Percentiles rank a stretch among this genome's conserved stretches.
These are phyloP conservation scores for Talaromyces trachyspermus DNA, from an alignment of 495 filamentous ascomycete species.

Conservation along the genomic window DNA sequence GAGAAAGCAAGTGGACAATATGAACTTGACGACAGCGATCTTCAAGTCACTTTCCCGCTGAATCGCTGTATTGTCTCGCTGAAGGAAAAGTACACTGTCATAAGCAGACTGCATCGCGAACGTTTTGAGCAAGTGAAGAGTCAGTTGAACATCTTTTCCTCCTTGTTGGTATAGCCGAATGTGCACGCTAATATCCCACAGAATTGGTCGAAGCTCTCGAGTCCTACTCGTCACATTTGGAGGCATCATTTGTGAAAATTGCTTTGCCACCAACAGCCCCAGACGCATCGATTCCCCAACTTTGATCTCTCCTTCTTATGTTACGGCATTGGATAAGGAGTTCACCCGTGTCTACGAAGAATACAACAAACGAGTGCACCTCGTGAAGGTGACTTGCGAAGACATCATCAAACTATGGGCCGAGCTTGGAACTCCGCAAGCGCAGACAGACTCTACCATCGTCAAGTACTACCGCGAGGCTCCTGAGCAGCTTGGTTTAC, in stretches of 20 bases:
- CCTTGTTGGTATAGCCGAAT: conserved; percentile 10
- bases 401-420: conserved; percentile 93
- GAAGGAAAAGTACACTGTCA: conserved; percentile 74
- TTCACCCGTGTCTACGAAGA: conserved; percentile 93
- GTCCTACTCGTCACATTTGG: conserved; percentile 90
- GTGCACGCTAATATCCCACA: conserved; percentile 32
- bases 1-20: conserved; percentile 54
- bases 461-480: conserved; percentile 82
- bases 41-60: conserved; percentile 74
- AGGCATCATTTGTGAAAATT: conserved; percentile 74
- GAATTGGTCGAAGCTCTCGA: conserved; percentile 89
- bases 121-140: conserved; percentile 92
- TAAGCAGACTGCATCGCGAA: conserved; percentile 77
- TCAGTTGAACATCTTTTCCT: conserved; percentile 33
- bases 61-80: conserved; percentile 66
- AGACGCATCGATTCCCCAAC: conserved; percentile 63
- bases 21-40: conserved; percentile 52
- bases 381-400: conserved; percentile 66
- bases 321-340: conserved; percentile 77
- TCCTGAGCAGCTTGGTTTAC: conserved; percentile 88
- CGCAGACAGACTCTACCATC: conserved; percentile 80
- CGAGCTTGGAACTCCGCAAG: conserved; percentile 85
- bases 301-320: conserved; percentile 89
- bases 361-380: conserved; percentile 70
- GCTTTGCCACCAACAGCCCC: conserved; percentile 71